Evolutionary conservation across 345 rosid genomes (phyloP), one percentile per base, ranked within the genome.

Genomic region (Salix suchowensis): DNA sequence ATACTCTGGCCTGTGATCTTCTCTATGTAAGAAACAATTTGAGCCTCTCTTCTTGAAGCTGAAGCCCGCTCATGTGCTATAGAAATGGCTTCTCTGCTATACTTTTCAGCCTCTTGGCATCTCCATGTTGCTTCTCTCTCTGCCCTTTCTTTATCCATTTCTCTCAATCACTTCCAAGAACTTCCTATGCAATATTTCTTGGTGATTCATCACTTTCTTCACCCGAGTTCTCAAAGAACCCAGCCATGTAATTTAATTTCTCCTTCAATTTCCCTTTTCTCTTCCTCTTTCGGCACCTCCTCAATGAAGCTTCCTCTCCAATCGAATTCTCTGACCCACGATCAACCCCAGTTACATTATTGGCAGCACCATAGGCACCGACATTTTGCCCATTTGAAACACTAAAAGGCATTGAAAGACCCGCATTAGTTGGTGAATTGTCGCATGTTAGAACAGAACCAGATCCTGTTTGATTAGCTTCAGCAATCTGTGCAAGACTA

Each of bases 181-280:
- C 68, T 80, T 84, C 58, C 69, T 77, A 46, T 84, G 85, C 68
- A 86, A 79, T 65, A 54, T 68, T 34, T 87, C 90, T 79, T 87
- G 92, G 65, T 83, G 92, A 73, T 83, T 85, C 76, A 78, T 79
- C 70, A 86, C 84, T 62, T 74, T 83, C 86, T 83, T 82, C 76
- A 85, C 81, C 81, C 71, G 87, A 69, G 6, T 73, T 75, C 80
- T 86, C 85, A 23, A 86, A 73, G 67, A 89, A 84, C n/a, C 52
- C 74, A 23, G 39, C 54, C 73, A 77, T 71, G 21, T 78, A 74
- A 28, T 75, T 42, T 65, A 82, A 67, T 19, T 82, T 55, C 54
- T 83, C 82, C 74, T 81, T 83, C 65, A 65, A n/a, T 77, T 78
- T 82, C 55, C 78, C 83, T 81, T 78, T 87, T 70, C 77, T 82